Conservation (phyloP, 345 rosid species). For the Ceriops zippeliana region DNA sequence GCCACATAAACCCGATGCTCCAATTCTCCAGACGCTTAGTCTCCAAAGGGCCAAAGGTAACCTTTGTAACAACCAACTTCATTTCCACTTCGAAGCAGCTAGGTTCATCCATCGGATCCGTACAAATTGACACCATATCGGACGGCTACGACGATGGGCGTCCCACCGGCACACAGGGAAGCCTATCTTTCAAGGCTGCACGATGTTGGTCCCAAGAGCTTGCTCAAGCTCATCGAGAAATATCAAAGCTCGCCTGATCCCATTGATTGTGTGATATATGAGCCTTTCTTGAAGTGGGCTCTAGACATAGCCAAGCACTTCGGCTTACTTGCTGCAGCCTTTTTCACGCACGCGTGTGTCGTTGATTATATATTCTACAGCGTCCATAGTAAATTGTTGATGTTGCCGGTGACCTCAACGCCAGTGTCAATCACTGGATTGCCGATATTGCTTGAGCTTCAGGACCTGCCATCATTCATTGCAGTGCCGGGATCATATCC, state of each 20-base stretch:
- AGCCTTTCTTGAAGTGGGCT: constrained; percentile 60
- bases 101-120: constrained; percentile 5
- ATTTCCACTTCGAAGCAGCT: constrained; percentile 28
- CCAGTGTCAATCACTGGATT: constrained; percentile 34
- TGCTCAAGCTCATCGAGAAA: constrained; percentile 41
- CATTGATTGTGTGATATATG: constrained; percentile 51
- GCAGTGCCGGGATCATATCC: constrained; percentile 42
- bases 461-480: constrained; percentile 54
- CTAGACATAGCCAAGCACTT: constrained; percentile 57
- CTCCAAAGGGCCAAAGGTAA: constrained; percentile 37
- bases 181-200: constrained; percentile 38
- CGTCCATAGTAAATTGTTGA: constrained; percentile 35
- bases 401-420: constrained; percentile 32
- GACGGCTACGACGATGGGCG: constrained; percentile 42
- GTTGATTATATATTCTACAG: constrained; percentile 56
- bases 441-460: constrained; percentile 39
- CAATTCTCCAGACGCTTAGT: constrained; percentile 47
- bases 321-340: constrained; percentile 48
- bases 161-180: constrained; percentile 19
- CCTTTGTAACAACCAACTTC: constrained; percentile 36
- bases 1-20: constrained; percentile 48
- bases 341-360: constrained; percentile 65
- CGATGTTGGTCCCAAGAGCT: constrained; percentile 41
- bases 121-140: constrained; percentile 35
- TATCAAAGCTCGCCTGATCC: constrained; percentile 32